Base-by-base conservation (phyloP, 2,329 filamentous ascomycete genomes). In the Chaetomium globosum region DNA sequence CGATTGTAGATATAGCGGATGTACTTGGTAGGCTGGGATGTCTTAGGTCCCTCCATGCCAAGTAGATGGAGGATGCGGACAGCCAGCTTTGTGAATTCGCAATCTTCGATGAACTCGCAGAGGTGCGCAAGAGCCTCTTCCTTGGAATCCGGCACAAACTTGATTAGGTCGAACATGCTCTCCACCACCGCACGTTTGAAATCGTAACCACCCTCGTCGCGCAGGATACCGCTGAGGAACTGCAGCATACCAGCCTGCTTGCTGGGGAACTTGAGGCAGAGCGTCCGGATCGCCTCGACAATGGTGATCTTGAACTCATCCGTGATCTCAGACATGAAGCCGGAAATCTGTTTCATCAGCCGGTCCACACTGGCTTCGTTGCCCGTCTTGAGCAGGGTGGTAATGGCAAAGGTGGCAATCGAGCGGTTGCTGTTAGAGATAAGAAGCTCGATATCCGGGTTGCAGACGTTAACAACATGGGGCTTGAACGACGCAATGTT, bases 241-340 rank as follows among this genome's bases (percentile, higher is more conserved):
- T 92, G 88, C 60, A 99, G 88, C 93, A 99, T 98, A 68, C 93
- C 93, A 55, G 94, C 94, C 80, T 99, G 95, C 81, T 99, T 99
- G 81, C 87, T 93, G 39, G 95, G 95, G 81, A 99, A 99, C 80
- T 99, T 99, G 72, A 99, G 83, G 77, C 94, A 98, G 49, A 99
- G 82, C 3, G 95, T 98, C 67, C 95, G 90, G 75, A 99, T 97
- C 51, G 95, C 95, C 78, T 99, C 95, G 52, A 99, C 94, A 74
- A 99, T 97, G n/a, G 95, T 99, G 71, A 99, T 97, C 84, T 98
- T 99, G 84, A 99, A 99, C 78, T 99, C 95, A 75, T 99, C 95
- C 7, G 94, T 97, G 71, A 98, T 98, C 79, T 98, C 95, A 4
- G 93, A 92, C 95, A 99, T 98, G 82, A 99, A 97, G 48, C 91